Evolutionary conservation across 176 grass and related monocot genomes (phyloP).

Genomic region (Triticum timopheevii): DNA sequence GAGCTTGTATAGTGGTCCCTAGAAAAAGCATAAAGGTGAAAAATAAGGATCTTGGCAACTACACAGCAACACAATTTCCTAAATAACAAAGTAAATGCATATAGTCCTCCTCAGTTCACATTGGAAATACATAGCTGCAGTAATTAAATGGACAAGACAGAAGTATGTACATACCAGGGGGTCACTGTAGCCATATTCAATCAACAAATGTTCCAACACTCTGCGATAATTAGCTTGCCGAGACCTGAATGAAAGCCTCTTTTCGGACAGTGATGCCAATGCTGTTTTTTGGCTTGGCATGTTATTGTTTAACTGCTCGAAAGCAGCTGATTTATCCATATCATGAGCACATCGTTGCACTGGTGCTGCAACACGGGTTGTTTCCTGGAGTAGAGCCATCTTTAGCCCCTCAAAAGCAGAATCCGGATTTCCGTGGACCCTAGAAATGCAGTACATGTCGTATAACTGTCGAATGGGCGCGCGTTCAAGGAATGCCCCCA

Average conservation of each 20-base stretch:
- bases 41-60: neutral
- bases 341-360: neutral
- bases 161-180: neutral
- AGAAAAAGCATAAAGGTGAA: neutral
- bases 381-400: neutral
- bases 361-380: neutral
- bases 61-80: neutral
- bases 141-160: neutral
- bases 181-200: neutral
- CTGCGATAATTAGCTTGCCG: neutral
- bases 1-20: neutral
- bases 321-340: neutral
- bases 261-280: neutral
- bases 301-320: neutral
- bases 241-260: neutral
- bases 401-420: neutral
- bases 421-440: neutral
- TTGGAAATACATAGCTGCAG: neutral
- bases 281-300: neutral
- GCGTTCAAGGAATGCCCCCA: neutral
- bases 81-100: neutral
- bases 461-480: neutral
- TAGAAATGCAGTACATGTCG: neutral
- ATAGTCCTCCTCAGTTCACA: neutral
- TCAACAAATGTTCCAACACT: neutral